Evolutionary conservation across 1,284 basidiomycete species (phyloP).

Genomic region (Ustilago crameri): DNA sequence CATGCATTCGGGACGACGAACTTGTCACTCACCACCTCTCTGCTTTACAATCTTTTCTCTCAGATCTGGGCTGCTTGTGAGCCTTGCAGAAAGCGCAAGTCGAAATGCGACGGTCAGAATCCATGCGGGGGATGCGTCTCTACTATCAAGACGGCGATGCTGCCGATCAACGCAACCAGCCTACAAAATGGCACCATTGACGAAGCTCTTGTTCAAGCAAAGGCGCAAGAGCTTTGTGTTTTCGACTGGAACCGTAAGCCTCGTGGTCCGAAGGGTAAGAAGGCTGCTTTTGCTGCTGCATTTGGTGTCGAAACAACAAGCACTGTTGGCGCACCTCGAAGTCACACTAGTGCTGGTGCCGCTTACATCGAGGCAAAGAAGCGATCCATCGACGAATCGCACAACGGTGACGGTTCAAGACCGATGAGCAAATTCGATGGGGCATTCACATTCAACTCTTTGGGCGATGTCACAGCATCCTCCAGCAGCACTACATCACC

Average conservation of each 20-base stretch:
- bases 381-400: conserved; percentile 23
- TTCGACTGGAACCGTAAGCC: conserved; percentile 60
- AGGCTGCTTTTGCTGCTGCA: conserved; percentile 40
- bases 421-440: conserved; percentile 10
- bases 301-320: conserved; percentile 28
- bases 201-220: conserved; percentile 26
- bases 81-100: conserved; percentile 55
- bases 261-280: conserved; percentile 56
- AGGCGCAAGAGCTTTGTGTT: conserved; percentile 49
- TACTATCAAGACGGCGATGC: conserved; percentile 46
- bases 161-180: conserved; percentile 34
- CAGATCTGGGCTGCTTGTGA: conserved; percentile 62
- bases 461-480: neutral
- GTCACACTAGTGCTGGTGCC: conserved; percentile 38
- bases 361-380: conserved; percentile 50
- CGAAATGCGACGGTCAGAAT: conserved; percentile 53
- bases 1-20: neutral
- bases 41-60: neutral
- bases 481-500: conserved; percentile 11
- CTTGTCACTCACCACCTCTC: too few species aligned
- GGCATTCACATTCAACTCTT: conserved; percentile 17
- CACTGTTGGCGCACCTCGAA: conserved; percentile 41
- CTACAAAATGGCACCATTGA: conserved; percentile 29
- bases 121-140: conserved; percentile 53
- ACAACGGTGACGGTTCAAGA: neutral